phyloP scores from a whole-genome alignment of 768 basidiomycete species.

The Suillus plorans region DNA sequence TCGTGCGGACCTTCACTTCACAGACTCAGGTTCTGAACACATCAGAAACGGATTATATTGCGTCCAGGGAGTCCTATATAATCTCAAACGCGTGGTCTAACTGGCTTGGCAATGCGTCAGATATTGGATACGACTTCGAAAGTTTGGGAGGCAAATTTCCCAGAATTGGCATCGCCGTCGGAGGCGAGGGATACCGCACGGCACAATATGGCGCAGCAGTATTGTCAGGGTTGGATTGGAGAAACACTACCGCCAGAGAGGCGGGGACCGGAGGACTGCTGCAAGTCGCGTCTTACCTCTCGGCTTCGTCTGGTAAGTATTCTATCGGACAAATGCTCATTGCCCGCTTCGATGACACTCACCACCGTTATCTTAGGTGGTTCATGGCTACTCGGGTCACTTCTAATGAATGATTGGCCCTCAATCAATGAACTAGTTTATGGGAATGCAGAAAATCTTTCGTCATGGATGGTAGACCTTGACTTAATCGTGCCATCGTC shows the following conservation, averaged over 20 bases:
- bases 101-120: constrained; percentile 58
- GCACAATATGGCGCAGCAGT: constrained; percentile 66
- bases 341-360: background rate
- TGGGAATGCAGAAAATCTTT: constrained; percentile 46
- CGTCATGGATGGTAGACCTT: constrained; percentile 59
- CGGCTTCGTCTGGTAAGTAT: constrained; percentile 60
- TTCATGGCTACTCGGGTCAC: constrained; percentile 65
- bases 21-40: constrained; percentile 51
- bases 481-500: constrained; percentile 56
- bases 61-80: constrained; percentile 38
- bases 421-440: constrained; percentile 54
- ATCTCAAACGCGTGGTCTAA: constrained; percentile 51
- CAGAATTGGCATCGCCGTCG: constrained; percentile 61
- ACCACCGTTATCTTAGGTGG: constrained; percentile 42
- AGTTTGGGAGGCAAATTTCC: constrained; percentile 43
- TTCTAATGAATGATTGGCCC: constrained; percentile 66
- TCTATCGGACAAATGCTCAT: background rate
- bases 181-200: constrained; percentile 70
- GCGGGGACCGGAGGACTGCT: constrained; percentile 66
- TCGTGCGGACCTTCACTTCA: constrained; percentile 53
- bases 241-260: constrained; percentile 55
- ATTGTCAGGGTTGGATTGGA: constrained; percentile 56
- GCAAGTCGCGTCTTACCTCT: constrained; percentile 69
- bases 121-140: constrained; percentile 52
- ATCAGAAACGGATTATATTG: constrained; percentile 48